These are phyloP conservation scores for Penicillium nordicum DNA, from an alignment of 2,329 filamentous ascomycete species.

Conservation along the genomic window DNA sequence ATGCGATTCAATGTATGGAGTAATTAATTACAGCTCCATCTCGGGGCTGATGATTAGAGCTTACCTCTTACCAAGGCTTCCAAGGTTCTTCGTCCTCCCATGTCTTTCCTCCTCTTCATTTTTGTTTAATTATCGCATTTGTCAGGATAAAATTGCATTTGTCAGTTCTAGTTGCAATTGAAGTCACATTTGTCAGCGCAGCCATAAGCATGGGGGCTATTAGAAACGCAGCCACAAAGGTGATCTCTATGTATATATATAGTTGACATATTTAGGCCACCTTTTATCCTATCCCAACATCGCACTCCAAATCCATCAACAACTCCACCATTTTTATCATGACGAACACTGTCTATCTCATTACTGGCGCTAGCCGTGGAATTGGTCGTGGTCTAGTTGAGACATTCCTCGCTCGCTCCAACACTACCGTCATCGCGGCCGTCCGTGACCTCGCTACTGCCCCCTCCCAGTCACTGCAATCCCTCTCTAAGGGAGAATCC, in stretches of 20 bases:
- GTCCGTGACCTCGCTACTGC: neutral
- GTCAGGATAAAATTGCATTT: neutral
- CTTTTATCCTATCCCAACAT: neutral
- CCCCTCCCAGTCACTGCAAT: neutral
- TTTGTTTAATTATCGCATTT: too few relatives aligned
- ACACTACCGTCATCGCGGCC: slow-evolving; percentile 3
- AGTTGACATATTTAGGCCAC: neutral
- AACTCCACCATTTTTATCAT: neutral
- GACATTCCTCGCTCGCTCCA: neutral
- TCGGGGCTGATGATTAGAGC: too few relatives aligned
- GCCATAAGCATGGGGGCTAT: neutral
- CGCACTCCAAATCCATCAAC: neutral
- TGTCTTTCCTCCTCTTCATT: too few relatives aligned
- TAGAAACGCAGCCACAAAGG: neutral
- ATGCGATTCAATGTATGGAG: too few relatives aligned
- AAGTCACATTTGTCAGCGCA: neutral
- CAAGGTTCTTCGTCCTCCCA: too few relatives aligned
- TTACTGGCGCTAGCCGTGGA: slow-evolving; percentile 2
- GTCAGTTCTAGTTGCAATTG: neutral
- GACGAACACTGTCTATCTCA: neutral
- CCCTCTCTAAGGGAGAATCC: slow-evolving; percentile 35
- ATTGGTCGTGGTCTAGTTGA: slow-evolving; percentile 5
- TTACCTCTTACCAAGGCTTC: too few relatives aligned
- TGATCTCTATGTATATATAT: too few relatives aligned
- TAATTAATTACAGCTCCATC: too few relatives aligned